A percentile compares a stretch with the other conserved stretches of the same genome.
Conservation (phyloP, 176 grass and related monocot species). For the Canna indica region DNA sequence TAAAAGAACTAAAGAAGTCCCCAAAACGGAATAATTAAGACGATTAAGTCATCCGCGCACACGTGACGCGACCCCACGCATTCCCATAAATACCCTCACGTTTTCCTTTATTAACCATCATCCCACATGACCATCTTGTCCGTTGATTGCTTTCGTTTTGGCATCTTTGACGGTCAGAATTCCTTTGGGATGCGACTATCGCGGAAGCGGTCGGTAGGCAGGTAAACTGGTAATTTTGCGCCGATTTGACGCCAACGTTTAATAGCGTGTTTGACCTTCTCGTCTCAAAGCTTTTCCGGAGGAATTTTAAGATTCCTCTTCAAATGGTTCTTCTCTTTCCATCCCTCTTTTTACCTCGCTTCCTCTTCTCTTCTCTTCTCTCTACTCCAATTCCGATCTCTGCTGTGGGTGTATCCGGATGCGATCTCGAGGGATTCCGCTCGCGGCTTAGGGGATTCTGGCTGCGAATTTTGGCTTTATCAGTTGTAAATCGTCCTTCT, state of each 20-base stretch:
- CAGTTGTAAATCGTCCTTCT: background rate
- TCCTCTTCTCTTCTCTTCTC: background rate
- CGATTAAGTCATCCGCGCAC: background rate
- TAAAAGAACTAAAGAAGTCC: background rate
- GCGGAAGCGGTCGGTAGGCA: background rate
- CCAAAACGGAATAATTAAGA: background rate
- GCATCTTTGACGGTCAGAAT: background rate
- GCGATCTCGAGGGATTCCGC: background rate
- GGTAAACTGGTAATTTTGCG: conserved; percentile 8
- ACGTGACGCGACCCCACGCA: background rate
- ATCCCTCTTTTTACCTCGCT: background rate
- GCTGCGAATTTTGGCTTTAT: background rate
- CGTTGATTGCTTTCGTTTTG: background rate
- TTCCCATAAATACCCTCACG: background rate
- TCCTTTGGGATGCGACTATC: background rate
- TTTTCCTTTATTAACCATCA: background rate
- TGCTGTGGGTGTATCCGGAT: background rate
- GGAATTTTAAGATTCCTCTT: conserved; percentile 5
- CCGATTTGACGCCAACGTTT: background rate
- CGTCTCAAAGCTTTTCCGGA: background rate
- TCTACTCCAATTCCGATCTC: background rate
- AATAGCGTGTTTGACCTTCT: conserved; percentile 6
- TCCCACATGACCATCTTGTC: too few relatives aligned
- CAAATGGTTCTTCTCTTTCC: background rate
- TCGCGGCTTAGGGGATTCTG: background rate